Evolutionary conservation across 2,329 filamentous ascomycete species (phyloP).

Genomic region (Colletotrichum gloeosporioides): DNA sequence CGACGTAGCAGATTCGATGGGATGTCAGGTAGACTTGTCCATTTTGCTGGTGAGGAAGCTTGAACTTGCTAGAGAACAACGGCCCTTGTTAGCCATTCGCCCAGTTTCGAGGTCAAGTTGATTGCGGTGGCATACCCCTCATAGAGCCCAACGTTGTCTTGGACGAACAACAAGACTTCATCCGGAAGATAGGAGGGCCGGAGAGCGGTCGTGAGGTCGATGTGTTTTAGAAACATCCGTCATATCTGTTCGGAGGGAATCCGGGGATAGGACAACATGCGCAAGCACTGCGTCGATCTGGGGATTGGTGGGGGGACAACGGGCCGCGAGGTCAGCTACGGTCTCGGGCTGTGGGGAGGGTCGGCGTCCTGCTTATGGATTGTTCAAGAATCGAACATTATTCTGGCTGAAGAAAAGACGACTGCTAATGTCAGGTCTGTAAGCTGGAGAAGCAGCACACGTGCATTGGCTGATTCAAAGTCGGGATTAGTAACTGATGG

Average conservation of each 20-base stretch:
- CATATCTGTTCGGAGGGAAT: slow-evolving; percentile 42
- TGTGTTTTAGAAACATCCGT: slow-evolving; percentile 96
- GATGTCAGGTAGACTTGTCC: slow-evolving; percentile 97
- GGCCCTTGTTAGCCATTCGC: background rate
- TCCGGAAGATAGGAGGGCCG: slow-evolving; percentile 91
- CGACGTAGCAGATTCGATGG: slow-evolving; percentile 93
- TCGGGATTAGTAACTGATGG: background rate
- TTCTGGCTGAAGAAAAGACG: background rate
- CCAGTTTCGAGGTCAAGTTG: background rate
- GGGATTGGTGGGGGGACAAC: background rate
- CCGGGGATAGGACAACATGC: background rate
- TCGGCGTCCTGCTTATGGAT: background rate
- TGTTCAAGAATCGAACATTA: slow-evolving; percentile 5
- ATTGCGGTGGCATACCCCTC: slow-evolving; percentile 75
- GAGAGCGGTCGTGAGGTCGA: slow-evolving; percentile 95
- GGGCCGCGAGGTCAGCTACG: background rate
- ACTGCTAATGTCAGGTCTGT: background rate
- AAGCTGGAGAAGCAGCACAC: background rate
- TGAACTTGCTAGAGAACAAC: slow-evolving; percentile 76
- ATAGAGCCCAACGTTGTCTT: slow-evolving; percentile 96
- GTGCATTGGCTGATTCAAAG: background rate
- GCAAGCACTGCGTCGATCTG: background rate
- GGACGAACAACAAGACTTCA: slow-evolving; percentile 94
- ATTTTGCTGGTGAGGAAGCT: slow-evolving; percentile 92
- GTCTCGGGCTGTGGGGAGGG: background rate